A percentile compares a stretch with the other conserved stretches of the same genome.
These are phyloP conservation scores for Lophiotrema nucula DNA, from an alignment of 495 filamentous ascomycete species.

Conservation along the genomic window DNA sequence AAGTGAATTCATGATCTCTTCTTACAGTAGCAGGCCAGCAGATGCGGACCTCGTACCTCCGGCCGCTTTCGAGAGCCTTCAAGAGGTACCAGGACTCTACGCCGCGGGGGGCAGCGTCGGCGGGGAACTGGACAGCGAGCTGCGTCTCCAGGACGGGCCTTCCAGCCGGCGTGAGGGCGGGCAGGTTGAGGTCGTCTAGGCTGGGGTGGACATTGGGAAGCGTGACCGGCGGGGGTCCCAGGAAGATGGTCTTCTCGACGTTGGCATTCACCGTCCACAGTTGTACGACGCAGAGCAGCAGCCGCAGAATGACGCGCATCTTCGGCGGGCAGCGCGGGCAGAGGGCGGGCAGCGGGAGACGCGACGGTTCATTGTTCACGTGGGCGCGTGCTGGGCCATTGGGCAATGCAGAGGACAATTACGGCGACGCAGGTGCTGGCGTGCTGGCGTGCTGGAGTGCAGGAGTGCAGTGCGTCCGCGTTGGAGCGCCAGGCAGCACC, in stretches of 20 bases:
- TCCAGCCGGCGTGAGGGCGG: slow-evolving; percentile 57
- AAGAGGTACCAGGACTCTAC: slow-evolving; percentile 78
- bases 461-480: neutral
- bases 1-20: slow-evolving; percentile 17
- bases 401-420: slow-evolving; percentile 2
- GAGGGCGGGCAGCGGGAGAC: neutral
- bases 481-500: neutral
- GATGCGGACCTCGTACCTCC: slow-evolving; percentile 86
- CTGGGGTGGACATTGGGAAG: slow-evolving; percentile 57
- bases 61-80: slow-evolving; percentile 65
- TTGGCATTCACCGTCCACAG: slow-evolving; percentile 56
- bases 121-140: slow-evolving; percentile 67
- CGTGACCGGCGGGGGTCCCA: slow-evolving; percentile 58
- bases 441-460: neutral
- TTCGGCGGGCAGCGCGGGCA: slow-evolving; percentile 21
- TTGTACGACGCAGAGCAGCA: slow-evolving; percentile 40
- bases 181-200: slow-evolving; percentile 64
- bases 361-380: slow-evolving; percentile 8
- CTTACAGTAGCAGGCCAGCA: slow-evolving; percentile 93
- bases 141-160: slow-evolving; percentile 56
- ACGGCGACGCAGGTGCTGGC: no score
- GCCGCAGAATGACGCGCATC: slow-evolving; percentile 28
- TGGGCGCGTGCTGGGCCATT: neutral
- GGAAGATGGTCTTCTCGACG: slow-evolving; percentile 88
- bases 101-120: slow-evolving; percentile 51